Evolutionary conservation across 306 rosid species (phyloP).

Genomic region (Boehmeria nivea): DNA sequence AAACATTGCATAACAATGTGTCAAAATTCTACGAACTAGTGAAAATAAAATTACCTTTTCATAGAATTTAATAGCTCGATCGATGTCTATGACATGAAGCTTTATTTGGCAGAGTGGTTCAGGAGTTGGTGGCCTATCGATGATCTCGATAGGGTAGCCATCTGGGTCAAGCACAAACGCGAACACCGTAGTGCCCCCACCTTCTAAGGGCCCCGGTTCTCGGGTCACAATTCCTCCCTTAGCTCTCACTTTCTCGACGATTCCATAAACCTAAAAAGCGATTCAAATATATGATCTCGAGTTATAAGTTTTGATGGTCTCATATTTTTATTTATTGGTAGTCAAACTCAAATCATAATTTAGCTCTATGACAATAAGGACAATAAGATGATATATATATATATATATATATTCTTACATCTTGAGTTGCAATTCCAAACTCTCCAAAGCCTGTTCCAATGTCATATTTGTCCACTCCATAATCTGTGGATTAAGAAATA

Average conservation of each 20-base stretch:
- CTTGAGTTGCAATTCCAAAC: constrained; percentile 67
- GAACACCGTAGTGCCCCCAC: too few relatives aligned
- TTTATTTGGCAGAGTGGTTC: constrained; percentile 79
- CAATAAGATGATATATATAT: too few relatives aligned
- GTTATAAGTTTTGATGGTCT: too few relatives aligned
- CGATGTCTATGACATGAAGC: constrained; percentile 79
- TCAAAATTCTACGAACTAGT: too few relatives aligned
- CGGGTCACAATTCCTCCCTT: constrained; percentile 67
- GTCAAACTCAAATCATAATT: too few relatives aligned
- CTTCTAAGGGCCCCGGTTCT: constrained; percentile 56
- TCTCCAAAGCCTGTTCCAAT: constrained; percentile 70
- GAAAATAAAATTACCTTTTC: too few relatives aligned
- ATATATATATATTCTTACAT: constrained; percentile 37
- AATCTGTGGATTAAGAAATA: constrained; percentile 28
- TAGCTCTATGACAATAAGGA: too few relatives aligned
- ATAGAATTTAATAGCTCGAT: constrained; percentile 63
- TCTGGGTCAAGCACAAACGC: constrained; percentile 70
- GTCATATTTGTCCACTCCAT: constrained; percentile 56
- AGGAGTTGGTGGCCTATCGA: constrained; percentile 59
- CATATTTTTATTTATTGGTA: too few relatives aligned
- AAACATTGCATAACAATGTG: too few relatives aligned
- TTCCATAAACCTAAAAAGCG: constrained; percentile 44
- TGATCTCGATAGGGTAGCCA: constrained; percentile 66
- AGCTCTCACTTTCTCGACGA: constrained; percentile 59
- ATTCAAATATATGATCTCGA: too few relatives aligned